Evolutionary conservation across 768 basidiomycete species (phyloP), one percentile per base, ranked within the genome.

Genomic region (Tremella fuciformis): DNA sequence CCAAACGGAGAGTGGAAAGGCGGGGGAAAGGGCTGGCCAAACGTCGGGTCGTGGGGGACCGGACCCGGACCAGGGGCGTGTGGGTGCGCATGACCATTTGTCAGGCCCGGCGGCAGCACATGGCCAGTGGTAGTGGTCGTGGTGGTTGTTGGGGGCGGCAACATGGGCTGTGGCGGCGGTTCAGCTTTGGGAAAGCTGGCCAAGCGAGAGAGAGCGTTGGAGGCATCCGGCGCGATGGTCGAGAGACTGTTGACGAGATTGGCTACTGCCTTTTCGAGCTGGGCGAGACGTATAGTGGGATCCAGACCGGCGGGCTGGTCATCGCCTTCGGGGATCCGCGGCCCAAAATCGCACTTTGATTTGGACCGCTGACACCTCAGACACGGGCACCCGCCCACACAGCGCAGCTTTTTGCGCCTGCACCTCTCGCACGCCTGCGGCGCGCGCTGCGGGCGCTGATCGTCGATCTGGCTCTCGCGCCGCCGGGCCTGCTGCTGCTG

Each of bases 401-500:
- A 69, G 49, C 64, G 54, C 40, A 69, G 58, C 41, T 69, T 69
- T 54, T 61, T 62, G 40, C 58, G 51, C 18, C 67, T 29, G 51
- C 67, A 69, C 39, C 67, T 51, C 29, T 56, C n/a, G 49, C 67
- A 69, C 13, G 67, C 67, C 40, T 69, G 67, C 16, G 62, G 48
- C 0, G 67, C 64, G 18, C 67, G 53, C 24, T 62, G 56, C 8
- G 22, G 18, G 6, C 51, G 44, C 4, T 24, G 48, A n/a, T 57
- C 55, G 6, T 62, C 60, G 37, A 21, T 24, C 34, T 54, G 24
- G 18, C 48, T 48, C 29, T 46, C 42, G 4, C 42, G n/a, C 15
- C 42, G 4, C 6, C 42, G 42, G 22, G 42, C 29, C 29, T 34
- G 29, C 11, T 34, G 29, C 29, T 34, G 29, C 11, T 34, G 29